Evolutionary conservation across 768 basidiomycete species (phyloP).

Genomic region (Boletellus ananas): DNA sequence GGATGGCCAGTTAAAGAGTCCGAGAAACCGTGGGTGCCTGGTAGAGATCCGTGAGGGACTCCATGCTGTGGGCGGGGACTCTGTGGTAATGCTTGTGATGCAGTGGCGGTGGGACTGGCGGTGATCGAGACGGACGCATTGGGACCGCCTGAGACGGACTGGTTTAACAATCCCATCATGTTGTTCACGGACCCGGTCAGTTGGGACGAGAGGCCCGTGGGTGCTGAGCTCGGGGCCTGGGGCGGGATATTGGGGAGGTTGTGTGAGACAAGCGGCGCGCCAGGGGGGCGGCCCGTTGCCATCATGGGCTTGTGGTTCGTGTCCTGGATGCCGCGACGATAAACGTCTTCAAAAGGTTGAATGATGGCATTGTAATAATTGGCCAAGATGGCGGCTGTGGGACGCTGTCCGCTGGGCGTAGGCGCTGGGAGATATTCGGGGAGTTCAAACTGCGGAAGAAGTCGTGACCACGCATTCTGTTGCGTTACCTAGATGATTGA

Average conservation of each 20-base stretch:
- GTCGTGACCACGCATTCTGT: constrained; percentile 53
- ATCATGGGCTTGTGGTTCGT: constrained; percentile 54
- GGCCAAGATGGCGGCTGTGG: constrained; percentile 49
- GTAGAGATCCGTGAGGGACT: constrained; percentile 15
- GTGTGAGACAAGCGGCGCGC: constrained; percentile 9
- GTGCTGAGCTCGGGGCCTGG: constrained; percentile 12
- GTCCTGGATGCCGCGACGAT: constrained; percentile 58
- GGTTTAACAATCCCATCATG: constrained; percentile 26
- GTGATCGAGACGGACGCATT: constrained; percentile 17
- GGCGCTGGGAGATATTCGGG: constrained; percentile 51
- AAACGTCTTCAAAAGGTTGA: constrained; percentile 68
- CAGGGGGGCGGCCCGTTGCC: constrained; percentile 35
- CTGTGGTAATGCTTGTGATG: constrained; percentile 29
- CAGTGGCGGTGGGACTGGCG: constrained; percentile 22
- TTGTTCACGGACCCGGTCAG: constrained; percentile 13
- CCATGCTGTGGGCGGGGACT: constrained; percentile 29
- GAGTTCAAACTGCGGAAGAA: constrained; percentile 56
- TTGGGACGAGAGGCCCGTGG: constrained; percentile 20
- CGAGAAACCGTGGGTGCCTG: constrained; percentile 25
- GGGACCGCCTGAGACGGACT: constrained; percentile 21
- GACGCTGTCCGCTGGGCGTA: constrained; percentile 44
- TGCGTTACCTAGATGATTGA: constrained; percentile 39
- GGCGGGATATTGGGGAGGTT: constrained; percentile 17
- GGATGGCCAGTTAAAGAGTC: constrained; percentile 24
- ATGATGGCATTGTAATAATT: constrained; percentile 62